Evolutionary conservation across 768 basidiomycete genomes (phyloP).

Genomic region (Mycena epipterygia): DNA sequence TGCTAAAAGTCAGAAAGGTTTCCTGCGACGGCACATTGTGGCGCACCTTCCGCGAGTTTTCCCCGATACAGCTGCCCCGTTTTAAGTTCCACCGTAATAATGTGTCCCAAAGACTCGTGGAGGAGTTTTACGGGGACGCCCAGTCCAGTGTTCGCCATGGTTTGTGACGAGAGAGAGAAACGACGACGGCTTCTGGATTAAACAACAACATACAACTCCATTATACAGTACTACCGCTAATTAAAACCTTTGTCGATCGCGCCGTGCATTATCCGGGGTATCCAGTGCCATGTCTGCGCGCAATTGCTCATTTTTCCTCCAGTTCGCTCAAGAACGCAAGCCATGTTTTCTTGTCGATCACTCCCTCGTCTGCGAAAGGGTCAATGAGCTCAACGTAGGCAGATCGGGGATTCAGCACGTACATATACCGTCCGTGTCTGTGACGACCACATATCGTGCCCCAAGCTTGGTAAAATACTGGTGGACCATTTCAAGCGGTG

Average conservation of each 20-base stretch:
- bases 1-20: constrained; percentile 19
- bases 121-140: constrained; percentile 97
- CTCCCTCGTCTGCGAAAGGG: constrained; percentile 76
- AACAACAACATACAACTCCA: constrained; percentile 38
- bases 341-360: constrained; percentile 97
- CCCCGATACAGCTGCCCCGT: constrained; percentile 98
- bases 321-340: constrained; percentile 86
- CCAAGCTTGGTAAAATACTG: constrained; percentile 96
- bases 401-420: constrained; percentile 41
- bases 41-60: constrained; percentile 94
- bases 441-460: constrained; percentile 89
- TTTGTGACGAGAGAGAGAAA: constrained; percentile 8
- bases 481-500: constrained; percentile 93
- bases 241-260: background rate
- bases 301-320: constrained; percentile 65
- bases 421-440: constrained; percentile 88
- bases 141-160: constrained; percentile 73
- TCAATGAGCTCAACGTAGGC: background rate
- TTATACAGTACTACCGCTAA: background rate
- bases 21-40: constrained; percentile 2
- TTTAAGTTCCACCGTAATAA: constrained; percentile 98
- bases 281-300: too few species aligned
- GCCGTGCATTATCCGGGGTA: background rate
- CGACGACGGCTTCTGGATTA: constrained; percentile 32
- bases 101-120: constrained; percentile 95